Evolutionary conservation across 805 yeast genomes (phyloP), one percentile per base, ranked within the genome.

Genomic region (Nakazawaea holstii): DNA sequence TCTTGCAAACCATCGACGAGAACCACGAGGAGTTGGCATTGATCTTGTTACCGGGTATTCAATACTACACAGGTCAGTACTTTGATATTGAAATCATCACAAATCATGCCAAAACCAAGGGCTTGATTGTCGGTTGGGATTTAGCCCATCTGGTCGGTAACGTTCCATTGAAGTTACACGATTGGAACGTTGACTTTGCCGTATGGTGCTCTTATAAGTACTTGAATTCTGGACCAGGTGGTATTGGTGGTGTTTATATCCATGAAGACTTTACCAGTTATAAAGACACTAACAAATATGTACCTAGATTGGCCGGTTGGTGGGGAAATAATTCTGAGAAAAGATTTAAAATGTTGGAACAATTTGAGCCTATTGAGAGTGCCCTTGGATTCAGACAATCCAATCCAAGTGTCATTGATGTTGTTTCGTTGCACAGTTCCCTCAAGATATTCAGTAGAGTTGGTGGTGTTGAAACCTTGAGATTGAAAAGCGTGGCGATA

Each of bases 61-160:
- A 91, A 60, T 91, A 84, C 68, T 92, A 90, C 64, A 79, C 97
- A 1, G 98, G 98, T 7, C 98, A 91, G 64, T 70, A 73, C 26
- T 90, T 91, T 57, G 87, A 88, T 43, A 86, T 91, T 33, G 72
- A 71, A 43, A 61, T 62, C n/a, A 88, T 91, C 56, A 90, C 97
- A 1, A 57, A 59, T 8, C 68, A 67, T 41, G 90, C 84, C 5
- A 82, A 87, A 49, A 54, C 58, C 17, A 60, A 57, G 49, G 76
- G 67, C 26, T 73, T 86, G 32, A 68, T 76, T 1, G 86, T 83
- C 28, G 97, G 97, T 1, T 91, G 97, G 97, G 98, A 91, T 63
- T 71, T 91, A 55, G 98, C 98, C 1, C 98, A 91, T 62, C 96
- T 95, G 1, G 92, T 74, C 1, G 98, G 97, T 2, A 92, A 92